A percentile compares a stretch with the other conserved stretches of the same genome.
Conservation (phyloP, 306 rosid genomes). For the Argentina anserina region DNA sequence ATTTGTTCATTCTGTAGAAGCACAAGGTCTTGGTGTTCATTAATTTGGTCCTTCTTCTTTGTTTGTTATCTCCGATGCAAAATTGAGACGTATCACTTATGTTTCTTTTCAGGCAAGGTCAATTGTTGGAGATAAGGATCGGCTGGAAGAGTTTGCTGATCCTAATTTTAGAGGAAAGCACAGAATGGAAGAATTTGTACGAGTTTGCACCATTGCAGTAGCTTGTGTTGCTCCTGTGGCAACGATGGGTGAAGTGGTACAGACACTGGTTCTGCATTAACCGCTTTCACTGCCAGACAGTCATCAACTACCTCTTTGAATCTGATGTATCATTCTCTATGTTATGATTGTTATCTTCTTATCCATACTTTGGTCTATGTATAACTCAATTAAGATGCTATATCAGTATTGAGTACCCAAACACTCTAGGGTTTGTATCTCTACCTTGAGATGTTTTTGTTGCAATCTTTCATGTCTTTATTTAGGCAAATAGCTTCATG, state of each 20-base stretch:
- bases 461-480: not conserved
- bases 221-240: conserved; percentile 99
- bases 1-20: too few species aligned
- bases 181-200: conserved; percentile 78
- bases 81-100: conserved; percentile 18
- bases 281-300: conserved; percentile 56
- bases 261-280: conserved; percentile 56
- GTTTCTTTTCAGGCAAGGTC: conserved; percentile 81
- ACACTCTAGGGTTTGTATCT: too few species aligned
- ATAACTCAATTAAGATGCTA: too few species aligned
- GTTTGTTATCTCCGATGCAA: not conserved
- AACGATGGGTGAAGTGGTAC: conserved; percentile 99
- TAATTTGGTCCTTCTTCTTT: too few species aligned
- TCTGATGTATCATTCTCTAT: conserved; percentile 84
- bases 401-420: too few species aligned
- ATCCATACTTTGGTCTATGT: conserved; percentile 29
- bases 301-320: conserved; percentile 83
- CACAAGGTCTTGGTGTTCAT: too few species aligned
- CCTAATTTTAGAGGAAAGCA: conserved; percentile 73
- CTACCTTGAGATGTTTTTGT: not conserved
- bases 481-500: not conserved
- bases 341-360: too few species aligned
- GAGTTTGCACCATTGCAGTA: conserved; percentile 94
- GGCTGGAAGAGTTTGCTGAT: conserved; percentile 85
- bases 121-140: conserved; percentile 82